Base-by-base conservation (phyloP, 1,284 basidiomycete species). In the Cryptococcus sp. region DNA sequence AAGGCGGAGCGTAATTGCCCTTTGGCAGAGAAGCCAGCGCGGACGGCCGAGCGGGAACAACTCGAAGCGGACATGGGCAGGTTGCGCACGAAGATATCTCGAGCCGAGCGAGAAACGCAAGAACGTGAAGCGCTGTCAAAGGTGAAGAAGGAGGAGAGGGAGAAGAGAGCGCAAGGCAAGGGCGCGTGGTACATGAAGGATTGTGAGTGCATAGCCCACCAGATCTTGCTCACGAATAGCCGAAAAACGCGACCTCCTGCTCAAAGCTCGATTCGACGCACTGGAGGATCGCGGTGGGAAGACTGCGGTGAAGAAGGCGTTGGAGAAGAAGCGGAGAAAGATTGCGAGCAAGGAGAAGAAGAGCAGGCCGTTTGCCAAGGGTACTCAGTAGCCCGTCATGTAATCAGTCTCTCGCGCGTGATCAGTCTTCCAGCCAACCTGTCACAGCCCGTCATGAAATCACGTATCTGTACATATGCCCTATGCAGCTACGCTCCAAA, bases 301-400 rank as follows among this genome's bases (percentile, higher is more conserved):
- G 64, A 80, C 83, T 8, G 91, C 91, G 0, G 89, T 94, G 60
- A 90, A 88, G 74, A 92, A 88, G 77, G 90, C 87, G 2, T 86
- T 95, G 44, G 91, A 92, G 71, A 93, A 90, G 82, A 91, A 87
- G 75, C 85, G 90, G 78, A 91, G 86, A 78, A 95, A 94, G 82
- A 81, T 88, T 22, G 84, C 84, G 35, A 90, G 91, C 76, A 93
- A 91, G 79, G 93, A 96, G 82, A 95, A 93, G 80, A 89, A 86
- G 74, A 86, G 84, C 55, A 80, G 89, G 60, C 92, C 92, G 11
- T 87, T 86, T 73, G 77, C 82, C 13, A 57, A 54, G 54, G 62
- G 7, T 60, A 59, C 3, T 57, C 59, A 13, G 68, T 64, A 35
- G 61, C 54, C 3, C 60, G 58, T 6, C 53, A 53, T 4, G 54